phyloP scores from a whole-genome alignment of 768 basidiomycete species.

The Termitomyces sp. region DNA sequence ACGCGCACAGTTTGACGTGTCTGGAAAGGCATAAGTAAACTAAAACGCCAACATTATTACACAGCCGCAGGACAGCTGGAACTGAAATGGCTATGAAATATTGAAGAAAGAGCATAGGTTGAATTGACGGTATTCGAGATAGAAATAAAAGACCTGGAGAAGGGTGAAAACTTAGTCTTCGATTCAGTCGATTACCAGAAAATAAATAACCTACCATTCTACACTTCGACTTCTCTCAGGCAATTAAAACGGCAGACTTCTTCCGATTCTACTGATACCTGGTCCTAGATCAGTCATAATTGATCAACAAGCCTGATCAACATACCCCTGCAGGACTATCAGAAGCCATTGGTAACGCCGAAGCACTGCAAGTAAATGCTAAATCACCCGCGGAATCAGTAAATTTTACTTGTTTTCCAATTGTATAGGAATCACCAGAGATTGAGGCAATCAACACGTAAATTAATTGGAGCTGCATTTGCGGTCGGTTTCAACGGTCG shows the following conservation, averaged over 20 bases:
- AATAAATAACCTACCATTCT: not conserved
- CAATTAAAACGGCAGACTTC: not conserved
- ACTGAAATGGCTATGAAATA: not conserved
- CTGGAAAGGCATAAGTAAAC: not conserved
- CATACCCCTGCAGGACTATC: not conserved
- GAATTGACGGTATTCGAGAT: not conserved
- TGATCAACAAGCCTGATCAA: not conserved
- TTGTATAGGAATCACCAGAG: too few relatives aligned
- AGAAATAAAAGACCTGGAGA: not conserved
- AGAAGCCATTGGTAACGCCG: not conserved
- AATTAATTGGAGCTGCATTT: not conserved
- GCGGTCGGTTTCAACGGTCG: not conserved
- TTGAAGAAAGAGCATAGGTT: not conserved
- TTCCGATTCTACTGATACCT: not conserved
- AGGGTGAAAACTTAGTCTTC: not conserved
- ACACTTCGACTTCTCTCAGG: not conserved
- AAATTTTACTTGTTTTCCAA: not conserved
- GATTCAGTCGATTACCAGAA: not conserved
- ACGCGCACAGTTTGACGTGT: too few relatives aligned
- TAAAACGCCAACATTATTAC: not conserved
- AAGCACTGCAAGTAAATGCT: not conserved
- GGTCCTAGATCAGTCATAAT: not conserved
- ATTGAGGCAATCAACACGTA: not conserved
- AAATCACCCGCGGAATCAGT: not conserved
- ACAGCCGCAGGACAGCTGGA: not conserved